These are phyloP conservation scores for Cytospora paraplurivora DNA, from an alignment of 2,329 filamentous ascomycete species.

Conservation along the genomic window DNA sequence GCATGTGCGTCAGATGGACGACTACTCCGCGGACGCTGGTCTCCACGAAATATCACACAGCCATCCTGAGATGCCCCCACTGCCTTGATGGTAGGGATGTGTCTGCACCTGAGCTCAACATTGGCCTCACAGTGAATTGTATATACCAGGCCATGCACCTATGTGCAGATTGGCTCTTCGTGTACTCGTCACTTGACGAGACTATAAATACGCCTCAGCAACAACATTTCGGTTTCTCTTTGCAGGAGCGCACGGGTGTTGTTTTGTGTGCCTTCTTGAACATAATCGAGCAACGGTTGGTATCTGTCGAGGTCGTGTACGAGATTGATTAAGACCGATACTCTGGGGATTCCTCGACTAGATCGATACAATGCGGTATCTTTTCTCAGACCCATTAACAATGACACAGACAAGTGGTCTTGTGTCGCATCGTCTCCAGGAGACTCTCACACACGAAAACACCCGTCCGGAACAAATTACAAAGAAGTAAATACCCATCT, in stretches of 20 bases:
- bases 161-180: conserved; percentile 33
- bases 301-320: conserved; percentile 8
- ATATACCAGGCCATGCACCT: conserved; percentile 34
- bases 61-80: neutral
- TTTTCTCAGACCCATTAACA: neutral
- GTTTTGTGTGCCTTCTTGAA: neutral
- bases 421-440: conserved; percentile 25
- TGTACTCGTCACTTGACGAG: conserved; percentile 34
- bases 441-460: conserved; percentile 30
- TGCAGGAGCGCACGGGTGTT: neutral
- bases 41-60: too few species aligned
- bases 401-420: conserved; percentile 1
- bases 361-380: conserved; percentile 10
- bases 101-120: conserved; percentile 41
- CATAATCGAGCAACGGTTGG: conserved; percentile 17
- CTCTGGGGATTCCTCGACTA: conserved; percentile 8
- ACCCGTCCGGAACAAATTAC: conserved; percentile 32
- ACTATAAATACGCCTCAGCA: conserved; percentile 44
- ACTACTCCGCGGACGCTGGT: too few species aligned
- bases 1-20: too few species aligned
- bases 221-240: conserved; percentile 3
- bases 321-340: neutral
- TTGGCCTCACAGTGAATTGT: conserved; percentile 42
- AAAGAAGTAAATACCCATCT: conserved; percentile 24
- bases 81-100: neutral